phyloP scores from a whole-genome alignment of 169 alveolate genomes.

The Plasmodium fragile region DNA sequence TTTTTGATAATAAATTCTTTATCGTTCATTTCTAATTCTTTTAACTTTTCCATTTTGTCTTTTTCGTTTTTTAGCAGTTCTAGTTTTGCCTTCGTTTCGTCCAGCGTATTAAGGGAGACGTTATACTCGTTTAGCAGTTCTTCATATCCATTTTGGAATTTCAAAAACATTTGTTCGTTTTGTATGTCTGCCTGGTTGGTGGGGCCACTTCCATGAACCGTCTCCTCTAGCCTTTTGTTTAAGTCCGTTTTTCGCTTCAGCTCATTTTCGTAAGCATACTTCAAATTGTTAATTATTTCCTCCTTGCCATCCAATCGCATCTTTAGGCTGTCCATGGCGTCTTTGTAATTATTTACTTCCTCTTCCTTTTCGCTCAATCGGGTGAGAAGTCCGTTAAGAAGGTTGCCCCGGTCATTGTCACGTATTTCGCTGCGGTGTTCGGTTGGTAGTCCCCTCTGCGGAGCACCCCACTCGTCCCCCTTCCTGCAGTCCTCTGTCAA shows the following conservation, averaged over 20 bases:
- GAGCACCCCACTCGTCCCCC: background rate
- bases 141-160: constrained; percentile 24
- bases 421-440: background rate
- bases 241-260: constrained; percentile 5
- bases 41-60: constrained; percentile 40
- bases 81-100: constrained; percentile 30
- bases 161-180: constrained; percentile 27
- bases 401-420: background rate
- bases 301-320: constrained; percentile 28
- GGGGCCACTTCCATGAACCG: background rate
- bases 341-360: constrained; percentile 40
- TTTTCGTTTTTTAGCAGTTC: constrained; percentile 38
- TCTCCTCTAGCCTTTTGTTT: background rate
- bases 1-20: constrained; percentile 66
- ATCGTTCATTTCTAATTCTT: constrained; percentile 45
- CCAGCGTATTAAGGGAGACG: constrained; percentile 20
- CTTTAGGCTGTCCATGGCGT: constrained; percentile 15
- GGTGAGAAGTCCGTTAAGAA: background rate
- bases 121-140: constrained; percentile 49
- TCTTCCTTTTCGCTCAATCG: constrained; percentile 26
- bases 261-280: constrained; percentile 23
- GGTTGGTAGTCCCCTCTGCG: background rate
- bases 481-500: background rate
- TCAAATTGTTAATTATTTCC: constrained; percentile 44
- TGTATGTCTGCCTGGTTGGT: background rate